Conservation (phyloP, 2,329 filamentous ascomycete species). For the Pseudogymnoascus sp. region DNA sequence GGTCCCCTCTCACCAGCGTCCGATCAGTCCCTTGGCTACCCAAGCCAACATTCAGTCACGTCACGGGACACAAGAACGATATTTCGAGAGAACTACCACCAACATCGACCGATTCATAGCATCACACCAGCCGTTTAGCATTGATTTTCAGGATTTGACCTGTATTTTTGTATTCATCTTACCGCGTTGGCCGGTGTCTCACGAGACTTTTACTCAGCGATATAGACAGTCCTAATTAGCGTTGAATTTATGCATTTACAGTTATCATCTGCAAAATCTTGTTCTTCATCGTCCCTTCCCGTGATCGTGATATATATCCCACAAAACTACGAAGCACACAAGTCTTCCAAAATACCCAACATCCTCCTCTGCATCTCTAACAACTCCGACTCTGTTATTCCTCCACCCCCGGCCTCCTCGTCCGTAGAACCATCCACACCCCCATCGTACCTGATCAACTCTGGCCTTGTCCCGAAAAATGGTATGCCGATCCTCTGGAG, state of each 20-base stretch:
- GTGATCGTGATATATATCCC: neutral
- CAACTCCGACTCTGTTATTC: constrained; percentile 34
- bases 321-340: constrained; percentile 26
- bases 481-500: constrained; percentile 50
- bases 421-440: constrained; percentile 18
- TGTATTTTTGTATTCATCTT: neutral
- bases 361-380: constrained; percentile 37
- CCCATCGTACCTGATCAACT: constrained; percentile 32
- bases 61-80: neutral
- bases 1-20: neutral
- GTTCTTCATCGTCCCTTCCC: neutral
- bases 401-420: constrained; percentile 16
- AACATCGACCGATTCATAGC: neutral
- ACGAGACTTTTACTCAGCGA: neutral
- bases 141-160: neutral
- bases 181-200: neutral
- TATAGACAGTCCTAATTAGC: neutral
- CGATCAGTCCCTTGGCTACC: neutral
- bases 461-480: constrained; percentile 46
- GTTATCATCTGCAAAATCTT: neutral
- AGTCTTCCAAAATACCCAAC: constrained; percentile 41
- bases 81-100: neutral
- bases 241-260: neutral
- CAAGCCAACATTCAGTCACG: neutral
- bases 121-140: neutral